Conservation (phyloP, 768 basidiomycete genomes). For the Filobasidium floriforme region DNA sequence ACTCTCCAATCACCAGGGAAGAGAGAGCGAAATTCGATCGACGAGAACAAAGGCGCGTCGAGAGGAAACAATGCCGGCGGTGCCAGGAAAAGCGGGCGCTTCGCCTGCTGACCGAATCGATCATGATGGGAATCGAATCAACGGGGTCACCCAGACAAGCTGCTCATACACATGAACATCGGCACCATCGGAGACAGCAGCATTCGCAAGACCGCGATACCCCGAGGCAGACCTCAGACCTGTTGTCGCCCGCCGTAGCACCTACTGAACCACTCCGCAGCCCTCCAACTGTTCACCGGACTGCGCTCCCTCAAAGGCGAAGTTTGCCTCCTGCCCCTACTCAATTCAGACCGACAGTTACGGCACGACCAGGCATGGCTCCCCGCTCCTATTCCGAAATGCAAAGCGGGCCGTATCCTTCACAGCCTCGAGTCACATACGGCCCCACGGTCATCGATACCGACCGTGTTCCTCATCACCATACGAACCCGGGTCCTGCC, state of each 20-base stretch:
- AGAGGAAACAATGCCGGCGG: background rate
- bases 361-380: background rate
- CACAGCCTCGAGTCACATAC: background rate
- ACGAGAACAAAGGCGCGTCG: background rate
- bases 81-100: constrained; percentile 2
- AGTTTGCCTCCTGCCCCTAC: background rate
- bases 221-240: background rate
- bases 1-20: background rate
- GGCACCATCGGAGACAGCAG: background rate
- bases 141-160: background rate
- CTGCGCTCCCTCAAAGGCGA: background rate
- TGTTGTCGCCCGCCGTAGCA: background rate
- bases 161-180: background rate
- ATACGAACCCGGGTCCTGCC: background rate
- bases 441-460: background rate
- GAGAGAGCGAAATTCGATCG: background rate
- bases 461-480: background rate
- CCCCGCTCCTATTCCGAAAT: background rate
- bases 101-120: background rate
- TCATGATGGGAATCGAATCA: background rate
- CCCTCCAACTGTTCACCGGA: no score
- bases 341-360: background rate
- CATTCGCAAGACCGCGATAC: background rate
- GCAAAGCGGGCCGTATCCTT: background rate
- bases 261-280: no score